These are phyloP conservation scores for Pholiota conissans DNA, from an alignment of 768 basidiomycete species.

Conservation along the genomic window DNA sequence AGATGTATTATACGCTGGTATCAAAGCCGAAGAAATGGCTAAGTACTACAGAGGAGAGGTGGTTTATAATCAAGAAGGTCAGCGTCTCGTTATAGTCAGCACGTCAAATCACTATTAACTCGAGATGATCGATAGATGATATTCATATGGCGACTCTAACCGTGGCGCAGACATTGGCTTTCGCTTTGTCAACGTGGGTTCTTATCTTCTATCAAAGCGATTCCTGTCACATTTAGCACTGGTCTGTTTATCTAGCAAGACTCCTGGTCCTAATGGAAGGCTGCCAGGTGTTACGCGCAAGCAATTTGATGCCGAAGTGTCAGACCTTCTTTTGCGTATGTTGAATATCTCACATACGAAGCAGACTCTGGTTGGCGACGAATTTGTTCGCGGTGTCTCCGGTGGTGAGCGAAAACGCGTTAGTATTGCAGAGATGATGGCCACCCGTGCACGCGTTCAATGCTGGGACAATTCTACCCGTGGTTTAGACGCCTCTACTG, in stretches of 20 bases:
- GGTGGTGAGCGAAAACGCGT: slow-evolving; percentile 82
- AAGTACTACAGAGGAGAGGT: slow-evolving; percentile 80
- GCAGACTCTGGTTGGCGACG: slow-evolving; percentile 82
- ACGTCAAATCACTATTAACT: background rate
- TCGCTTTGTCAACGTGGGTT: slow-evolving; percentile 61
- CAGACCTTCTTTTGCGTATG: slow-evolving; percentile 68
- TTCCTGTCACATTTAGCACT: background rate
- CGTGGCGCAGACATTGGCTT: slow-evolving; percentile 73
- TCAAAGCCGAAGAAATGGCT: slow-evolving; percentile 72
- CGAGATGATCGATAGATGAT: slow-evolving; percentile 51
- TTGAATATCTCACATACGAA: slow-evolving; percentile 83
- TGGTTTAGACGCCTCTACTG: slow-evolving; percentile 84
- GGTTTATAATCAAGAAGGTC: slow-evolving; percentile 77
- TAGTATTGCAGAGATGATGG: slow-evolving; percentile 86
- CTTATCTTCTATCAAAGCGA: background rate
- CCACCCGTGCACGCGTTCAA: slow-evolving; percentile 76
- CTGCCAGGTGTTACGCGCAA: slow-evolving; percentile 65
- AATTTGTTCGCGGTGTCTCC: slow-evolving; percentile 79
- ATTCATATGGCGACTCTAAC: slow-evolving; percentile 82
- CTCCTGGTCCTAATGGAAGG: slow-evolving; percentile 72
- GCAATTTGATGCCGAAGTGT: slow-evolving; percentile 55
- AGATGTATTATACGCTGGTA: slow-evolving; percentile 81
- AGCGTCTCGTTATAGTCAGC: background rate
- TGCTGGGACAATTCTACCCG: slow-evolving; percentile 86
- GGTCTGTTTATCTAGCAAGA: slow-evolving; percentile 44